Evolutionary conservation across 176 grass and related monocot species (phyloP), one percentile per base, ranked within the genome.

Genomic region (Juncus inflexus): DNA sequence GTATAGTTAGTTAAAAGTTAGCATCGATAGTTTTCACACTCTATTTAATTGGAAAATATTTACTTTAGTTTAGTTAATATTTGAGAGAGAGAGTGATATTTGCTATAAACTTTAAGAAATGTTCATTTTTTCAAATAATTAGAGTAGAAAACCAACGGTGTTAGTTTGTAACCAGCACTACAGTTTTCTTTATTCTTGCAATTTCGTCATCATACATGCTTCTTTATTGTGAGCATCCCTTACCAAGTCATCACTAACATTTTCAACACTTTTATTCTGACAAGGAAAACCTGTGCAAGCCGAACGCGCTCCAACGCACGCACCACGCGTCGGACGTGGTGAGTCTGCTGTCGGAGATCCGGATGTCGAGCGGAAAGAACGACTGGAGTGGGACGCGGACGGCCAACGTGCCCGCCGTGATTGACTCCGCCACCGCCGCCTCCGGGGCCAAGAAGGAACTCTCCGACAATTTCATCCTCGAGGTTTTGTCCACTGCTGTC

Each of bases 231-330:
- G n/a, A n/a, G n/a, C n/a, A n/a, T n/a, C n/a, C n/a, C n/a, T n/a
- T n/a, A n/a, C n/a, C n/a, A n/a, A n/a, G n/a, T n/a, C n/a, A n/a
- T n/a, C n/a, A n/a, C n/a, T n/a, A n/a, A n/a, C n/a, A n/a, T n/a
- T n/a, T n/a, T n/a, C n/a, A n/a, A n/a, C n/a, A n/a, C n/a, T n/a
- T n/a, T n/a, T n/a, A n/a, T n/a, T n/a, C n/a, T n/a, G n/a, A n/a
- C n/a, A n/a, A n/a, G 92, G 94, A 97, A 84, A 97, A 97, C 60
- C 86, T 97, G 76, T 97, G 94, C 83, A 89, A 97, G 47, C 87
- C 94, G 64, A 97, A 87, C 79, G 94, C 88, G 70, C 71, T 87
- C 67, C 94, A 97, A 79, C 86, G 88, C 71, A 89, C 88, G 75
- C 94, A 97, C 12, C 94, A 97, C 81, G 82, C 94, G 64, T 90